A percentile compares a stretch with the other conserved stretches of the same genome.
phyloP scores from a whole-genome alignment of 2,329 filamentous ascomycete species.

The Colletotrichum orchidophilum region DNA sequence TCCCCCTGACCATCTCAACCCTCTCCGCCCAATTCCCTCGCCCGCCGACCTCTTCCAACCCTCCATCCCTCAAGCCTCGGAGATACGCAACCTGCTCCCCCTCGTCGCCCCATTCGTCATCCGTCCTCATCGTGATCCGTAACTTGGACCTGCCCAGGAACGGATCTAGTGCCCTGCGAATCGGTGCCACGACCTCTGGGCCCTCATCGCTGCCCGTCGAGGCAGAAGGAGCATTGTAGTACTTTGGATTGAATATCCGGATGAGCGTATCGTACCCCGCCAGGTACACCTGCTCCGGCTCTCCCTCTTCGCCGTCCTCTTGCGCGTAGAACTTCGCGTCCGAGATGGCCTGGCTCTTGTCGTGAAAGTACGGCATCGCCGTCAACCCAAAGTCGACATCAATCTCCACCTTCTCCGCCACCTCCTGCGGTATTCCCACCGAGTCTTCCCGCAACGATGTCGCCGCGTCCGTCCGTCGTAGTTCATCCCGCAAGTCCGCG shows the following conservation, averaged over 20 bases:
- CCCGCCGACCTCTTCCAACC: slow-evolving; percentile 63
- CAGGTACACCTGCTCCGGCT: slow-evolving; percentile 70
- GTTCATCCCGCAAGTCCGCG: slow-evolving; percentile 55
- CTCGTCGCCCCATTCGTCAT: slow-evolving; percentile 67
- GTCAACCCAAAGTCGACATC: slow-evolving; percentile 75
- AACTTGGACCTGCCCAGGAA: slow-evolving; percentile 72
- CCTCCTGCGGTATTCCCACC: background rate
- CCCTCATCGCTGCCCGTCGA: background rate
- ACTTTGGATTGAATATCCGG: slow-evolving; percentile 77
- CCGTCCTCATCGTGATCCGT: slow-evolving; percentile 70
- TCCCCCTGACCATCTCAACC: slow-evolving; percentile 67
- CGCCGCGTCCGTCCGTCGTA: background rate
- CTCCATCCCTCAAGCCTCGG: slow-evolving; percentile 54
- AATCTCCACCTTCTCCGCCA: slow-evolving; percentile 6
- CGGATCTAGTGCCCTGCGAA: slow-evolving; percentile 65
- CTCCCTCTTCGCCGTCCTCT: background rate
- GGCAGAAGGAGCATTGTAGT: slow-evolving; percentile 58
- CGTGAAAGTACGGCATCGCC: slow-evolving; percentile 76
- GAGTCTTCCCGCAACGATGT: background rate
- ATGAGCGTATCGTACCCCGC: slow-evolving; percentile 81
- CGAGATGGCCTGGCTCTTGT: slow-evolving; percentile 71
- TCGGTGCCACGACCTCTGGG: slow-evolving; percentile 43
- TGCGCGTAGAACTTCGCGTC: slow-evolving; percentile 52
- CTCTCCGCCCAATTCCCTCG: slow-evolving; percentile 65
- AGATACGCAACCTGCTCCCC: slow-evolving; percentile 66